Conservation (phyloP, 805 yeast genomes). For the Candida nonsorbophila region DNA sequence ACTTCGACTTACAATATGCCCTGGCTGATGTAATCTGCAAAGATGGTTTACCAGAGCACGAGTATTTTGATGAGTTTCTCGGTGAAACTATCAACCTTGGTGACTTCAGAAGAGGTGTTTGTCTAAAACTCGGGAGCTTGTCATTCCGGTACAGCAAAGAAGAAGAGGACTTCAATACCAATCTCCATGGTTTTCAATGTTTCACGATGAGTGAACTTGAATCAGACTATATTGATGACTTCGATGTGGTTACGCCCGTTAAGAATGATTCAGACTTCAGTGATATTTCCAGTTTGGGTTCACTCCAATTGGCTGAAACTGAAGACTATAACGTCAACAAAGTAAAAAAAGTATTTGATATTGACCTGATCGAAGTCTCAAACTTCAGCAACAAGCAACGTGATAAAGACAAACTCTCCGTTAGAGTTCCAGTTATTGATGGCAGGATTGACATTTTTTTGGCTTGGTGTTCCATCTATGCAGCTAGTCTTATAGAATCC, state of each 20-base stretch:
- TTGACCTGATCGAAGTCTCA: conserved; percentile 19
- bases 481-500: conserved; percentile 23
- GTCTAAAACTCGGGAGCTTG: conserved; percentile 17
- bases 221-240: conserved; percentile 29
- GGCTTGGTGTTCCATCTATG: conserved; percentile 38
- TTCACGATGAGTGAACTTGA: conserved; percentile 34
- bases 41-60: conserved; percentile 33
- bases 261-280: conserved; percentile 16
- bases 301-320: conserved; percentile 12
- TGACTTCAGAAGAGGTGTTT: conserved; percentile 34
- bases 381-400: conserved; percentile 16
- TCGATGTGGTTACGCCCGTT: conserved; percentile 20
- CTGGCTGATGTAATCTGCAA: conserved; percentile 34
- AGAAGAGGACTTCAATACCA: conserved; percentile 15
- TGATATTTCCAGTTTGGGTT: conserved; percentile 30
- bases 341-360: conserved; percentile 26
- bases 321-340: conserved; percentile 16
- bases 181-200: conserved; percentile 19
- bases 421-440: conserved; percentile 30
- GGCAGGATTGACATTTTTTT: conserved; percentile 35
- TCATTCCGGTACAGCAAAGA: conserved; percentile 16
- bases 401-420: conserved; percentile 20
- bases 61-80: conserved; percentile 15
- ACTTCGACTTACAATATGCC: conserved; percentile 18
- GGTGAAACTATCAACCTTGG: conserved; percentile 26